Conservation (phyloP, 2,329 filamentous ascomycete species). For the Penicillium sp. region DNA sequence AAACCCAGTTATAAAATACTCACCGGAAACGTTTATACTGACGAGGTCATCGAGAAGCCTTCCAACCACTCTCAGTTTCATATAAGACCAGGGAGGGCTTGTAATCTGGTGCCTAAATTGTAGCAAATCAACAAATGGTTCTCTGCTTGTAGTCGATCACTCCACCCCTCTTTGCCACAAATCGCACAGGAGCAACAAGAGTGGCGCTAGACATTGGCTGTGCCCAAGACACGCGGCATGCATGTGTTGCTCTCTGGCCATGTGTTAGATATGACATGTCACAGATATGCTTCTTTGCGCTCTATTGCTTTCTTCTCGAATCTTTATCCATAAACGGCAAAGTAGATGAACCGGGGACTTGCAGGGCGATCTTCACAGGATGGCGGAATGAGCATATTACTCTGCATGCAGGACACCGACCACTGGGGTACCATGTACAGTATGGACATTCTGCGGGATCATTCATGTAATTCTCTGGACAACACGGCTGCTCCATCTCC, state of each 20-base stretch:
- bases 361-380: constrained; percentile 4
- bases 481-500: constrained; percentile 1
- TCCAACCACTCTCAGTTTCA: too few species aligned
- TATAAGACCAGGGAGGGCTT: background rate
- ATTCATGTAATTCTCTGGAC: background rate
- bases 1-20: background rate
- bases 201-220: background rate
- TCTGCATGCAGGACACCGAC: constrained; percentile 18
- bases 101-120: background rate
- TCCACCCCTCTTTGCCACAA: constrained; percentile 1
- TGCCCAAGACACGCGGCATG: constrained; percentile 13
- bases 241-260: constrained; percentile 22
- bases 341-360: background rate
- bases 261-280: constrained; percentile 28
- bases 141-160: background rate
- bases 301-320: constrained; percentile 6
- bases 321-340: constrained; percentile 12
- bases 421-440: constrained; percentile 16
- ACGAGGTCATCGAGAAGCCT: background rate
- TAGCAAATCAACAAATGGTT: background rate
- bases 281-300: background rate
- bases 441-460: background rate
- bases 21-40: constrained; percentile 1
- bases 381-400: constrained; percentile 15
- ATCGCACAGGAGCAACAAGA: background rate